Conservation (phyloP, 2,329 filamentous ascomycete genomes). For the Zasmidium angulare region DNA sequence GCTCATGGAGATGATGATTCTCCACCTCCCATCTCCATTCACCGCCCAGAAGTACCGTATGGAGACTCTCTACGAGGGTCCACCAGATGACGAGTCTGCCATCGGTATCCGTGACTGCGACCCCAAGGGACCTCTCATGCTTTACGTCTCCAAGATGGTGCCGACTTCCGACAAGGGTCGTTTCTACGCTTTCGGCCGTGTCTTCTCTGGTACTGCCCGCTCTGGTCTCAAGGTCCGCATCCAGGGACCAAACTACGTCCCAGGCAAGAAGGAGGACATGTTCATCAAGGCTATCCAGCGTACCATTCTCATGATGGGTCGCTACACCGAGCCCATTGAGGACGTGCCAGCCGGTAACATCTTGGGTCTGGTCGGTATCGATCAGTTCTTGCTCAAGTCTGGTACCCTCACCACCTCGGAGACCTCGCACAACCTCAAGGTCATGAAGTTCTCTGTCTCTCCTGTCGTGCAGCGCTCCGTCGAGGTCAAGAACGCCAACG, state of each 20-base stretch:
- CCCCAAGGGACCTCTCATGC: slow-evolving; percentile 96
- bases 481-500: slow-evolving; percentile 99
- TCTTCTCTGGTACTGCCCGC: slow-evolving; percentile 96
- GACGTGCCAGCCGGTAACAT: slow-evolving; percentile 99
- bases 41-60: slow-evolving; percentile 97
- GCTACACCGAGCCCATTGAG: slow-evolving; percentile 97
- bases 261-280: slow-evolving; percentile 97
- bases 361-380: slow-evolving; percentile 97
- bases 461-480: slow-evolving; percentile 98
- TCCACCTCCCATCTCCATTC: slow-evolving; percentile 93
- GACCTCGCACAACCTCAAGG: slow-evolving; percentile 99
- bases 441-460: slow-evolving; percentile 99
- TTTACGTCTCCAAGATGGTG: slow-evolving; percentile 99
- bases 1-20: slow-evolving; percentile 99
- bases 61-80: slow-evolving; percentile 99
- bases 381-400: slow-evolving; percentile 99
- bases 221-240: slow-evolving; percentile 99
- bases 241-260: slow-evolving; percentile 97
- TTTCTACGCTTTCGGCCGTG: slow-evolving; percentile 99
- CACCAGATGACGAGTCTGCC: slow-evolving; percentile 84
- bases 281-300: slow-evolving; percentile 99
- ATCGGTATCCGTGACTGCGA: slow-evolving; percentile 98
- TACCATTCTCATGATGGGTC: slow-evolving; percentile 99
- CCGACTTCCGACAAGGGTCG: slow-evolving; percentile 99
- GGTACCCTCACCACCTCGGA: slow-evolving; percentile 98